These are phyloP conservation scores for Ceratocystis harringtonii DNA, from an alignment of 2,329 filamentous ascomycete genomes.

Conservation along the genomic window DNA sequence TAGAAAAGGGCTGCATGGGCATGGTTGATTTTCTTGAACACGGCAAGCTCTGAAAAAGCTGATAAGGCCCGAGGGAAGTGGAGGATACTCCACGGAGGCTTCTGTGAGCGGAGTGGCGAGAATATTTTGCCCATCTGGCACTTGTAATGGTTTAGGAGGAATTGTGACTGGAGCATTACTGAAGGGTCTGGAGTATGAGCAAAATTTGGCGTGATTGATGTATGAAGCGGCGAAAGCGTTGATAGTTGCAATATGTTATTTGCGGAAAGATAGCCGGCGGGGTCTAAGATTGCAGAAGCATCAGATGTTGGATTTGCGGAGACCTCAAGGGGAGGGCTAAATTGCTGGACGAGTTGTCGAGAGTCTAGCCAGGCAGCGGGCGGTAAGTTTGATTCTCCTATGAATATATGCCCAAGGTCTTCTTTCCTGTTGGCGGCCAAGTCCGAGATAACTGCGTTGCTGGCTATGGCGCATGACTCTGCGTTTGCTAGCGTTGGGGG, in stretches of 20 bases:
- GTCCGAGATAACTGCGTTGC: not conserved
- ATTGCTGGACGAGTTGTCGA: not conserved
- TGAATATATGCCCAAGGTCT: not conserved
- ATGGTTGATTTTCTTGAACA: slow-evolving; percentile 25
- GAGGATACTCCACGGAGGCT: slow-evolving; percentile 29
- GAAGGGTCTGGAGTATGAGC: not conserved
- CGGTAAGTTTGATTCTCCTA: not conserved
- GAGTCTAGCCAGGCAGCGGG: not conserved
- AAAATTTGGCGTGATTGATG: not conserved
- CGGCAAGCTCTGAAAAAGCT: slow-evolving; percentile 25
- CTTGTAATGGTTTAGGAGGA: slow-evolving; percentile 27
- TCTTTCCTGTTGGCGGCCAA: not conserved
- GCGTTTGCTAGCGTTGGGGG: not conserved
- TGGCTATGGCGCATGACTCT: no score
- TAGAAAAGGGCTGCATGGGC: slow-evolving; percentile 27
- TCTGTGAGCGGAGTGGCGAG: slow-evolving; percentile 26
- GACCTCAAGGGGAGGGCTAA: no score
- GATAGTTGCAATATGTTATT: not conserved
- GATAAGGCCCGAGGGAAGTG: slow-evolving; percentile 27
- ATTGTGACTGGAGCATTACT: slow-evolving; percentile 14
- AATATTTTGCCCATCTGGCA: slow-evolving; percentile 25
- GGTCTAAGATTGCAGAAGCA: not conserved
- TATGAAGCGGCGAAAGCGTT: not conserved
- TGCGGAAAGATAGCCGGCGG: not conserved
- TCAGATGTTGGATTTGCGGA: not conserved